These are phyloP conservation scores for Diutina catenulata DNA, from an alignment of 1,139 yeast genomes.

Conservation along the genomic window DNA sequence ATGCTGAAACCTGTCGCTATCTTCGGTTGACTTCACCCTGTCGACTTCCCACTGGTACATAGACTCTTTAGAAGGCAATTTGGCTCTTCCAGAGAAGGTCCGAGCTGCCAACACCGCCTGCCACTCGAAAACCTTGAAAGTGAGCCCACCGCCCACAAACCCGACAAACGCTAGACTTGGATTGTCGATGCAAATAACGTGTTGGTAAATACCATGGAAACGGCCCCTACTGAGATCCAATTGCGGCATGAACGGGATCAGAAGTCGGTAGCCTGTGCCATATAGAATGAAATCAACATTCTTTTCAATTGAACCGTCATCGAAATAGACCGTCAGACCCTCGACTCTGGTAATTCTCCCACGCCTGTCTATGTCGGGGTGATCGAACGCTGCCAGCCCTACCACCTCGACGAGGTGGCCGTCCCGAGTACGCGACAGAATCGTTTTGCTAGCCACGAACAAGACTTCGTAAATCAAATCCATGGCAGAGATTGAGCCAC, in stretches of 20 bases:
- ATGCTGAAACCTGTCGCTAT: not conserved
- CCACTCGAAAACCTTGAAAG: conserved; percentile 5
- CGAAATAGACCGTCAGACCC: conserved; percentile 4
- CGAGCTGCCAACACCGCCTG: conserved; percentile 4
- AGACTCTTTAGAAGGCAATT: not conserved
- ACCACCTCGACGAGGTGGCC: not conserved
- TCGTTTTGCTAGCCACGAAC: conserved; percentile 3
- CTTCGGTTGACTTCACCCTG: not conserved
- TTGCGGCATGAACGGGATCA: not conserved
- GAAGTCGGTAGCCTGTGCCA: conserved; percentile 1
- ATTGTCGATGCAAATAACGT: conserved; percentile 2
- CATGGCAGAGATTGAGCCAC: conserved; percentile 2
- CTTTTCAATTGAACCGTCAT: not conserved
- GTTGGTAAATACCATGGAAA: conserved; percentile 1
- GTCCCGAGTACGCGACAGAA: conserved; percentile 2
- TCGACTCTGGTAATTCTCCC: not conserved
- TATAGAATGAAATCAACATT: conserved; percentile 1
- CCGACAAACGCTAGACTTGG: not conserved
- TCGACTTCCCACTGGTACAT: conserved; percentile 1
- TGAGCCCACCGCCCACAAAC: conserved; percentile 2
- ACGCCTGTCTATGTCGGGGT: not conserved
- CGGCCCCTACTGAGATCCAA: not conserved
- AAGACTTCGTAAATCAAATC: conserved; percentile 2
- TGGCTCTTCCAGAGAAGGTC: conserved; percentile 1
- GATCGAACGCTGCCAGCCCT: conserved; percentile 4